Conservation (phyloP, 78 protist species). For the Dictyostelium firmibasis region DNA sequence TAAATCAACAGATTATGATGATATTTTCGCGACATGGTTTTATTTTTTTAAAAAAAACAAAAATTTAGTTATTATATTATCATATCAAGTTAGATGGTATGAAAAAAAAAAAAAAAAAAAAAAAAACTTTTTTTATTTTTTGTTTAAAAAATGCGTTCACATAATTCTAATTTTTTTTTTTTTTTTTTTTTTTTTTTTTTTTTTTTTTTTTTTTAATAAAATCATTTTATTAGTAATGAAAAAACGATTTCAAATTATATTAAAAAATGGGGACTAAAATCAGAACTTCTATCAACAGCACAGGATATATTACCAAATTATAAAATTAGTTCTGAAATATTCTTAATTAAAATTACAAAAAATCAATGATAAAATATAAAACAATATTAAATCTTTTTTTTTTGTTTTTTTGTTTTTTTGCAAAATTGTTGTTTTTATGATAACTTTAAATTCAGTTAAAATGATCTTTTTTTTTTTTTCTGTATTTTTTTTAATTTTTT, state of each 20-base stretch:
- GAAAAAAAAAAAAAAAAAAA: background rate
- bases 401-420: background rate
- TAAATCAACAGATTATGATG: background rate
- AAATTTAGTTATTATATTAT: background rate
- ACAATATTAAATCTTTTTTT: background rate
- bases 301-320: background rate
- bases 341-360: background rate
- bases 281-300: background rate
- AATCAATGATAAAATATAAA: background rate
- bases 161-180: background rate
- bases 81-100: conserved; percentile 1
- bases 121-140: background rate
- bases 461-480: no score
- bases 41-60: background rate
- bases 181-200: background rate
- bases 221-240: background rate
- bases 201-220: no score
- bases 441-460: no score
- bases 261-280: background rate
- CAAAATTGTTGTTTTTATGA: no score
- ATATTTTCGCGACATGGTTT: conserved; percentile 7
- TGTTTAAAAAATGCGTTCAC: no score
- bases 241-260: background rate
- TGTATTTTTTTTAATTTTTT: no score
- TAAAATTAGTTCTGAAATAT: background rate